A percentile compares a stretch with the other conserved stretches of the same genome.
Evolutionary conservation across 768 basidiomycete genomes (phyloP).

Genomic region (Xerocomellus chrysenteron): DNA sequence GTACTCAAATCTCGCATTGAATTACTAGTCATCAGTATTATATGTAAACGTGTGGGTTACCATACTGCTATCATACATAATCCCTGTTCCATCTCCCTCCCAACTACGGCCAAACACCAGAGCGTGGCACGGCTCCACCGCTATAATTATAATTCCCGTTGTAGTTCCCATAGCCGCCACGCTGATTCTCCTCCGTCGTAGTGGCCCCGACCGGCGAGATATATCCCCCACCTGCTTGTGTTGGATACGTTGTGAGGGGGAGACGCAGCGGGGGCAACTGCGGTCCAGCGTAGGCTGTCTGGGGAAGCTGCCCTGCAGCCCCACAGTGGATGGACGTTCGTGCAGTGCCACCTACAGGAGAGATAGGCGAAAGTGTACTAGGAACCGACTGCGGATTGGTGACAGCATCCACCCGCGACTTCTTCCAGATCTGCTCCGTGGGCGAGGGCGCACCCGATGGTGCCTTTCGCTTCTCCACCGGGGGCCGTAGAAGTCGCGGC

Average conservation of each 20-base stretch:
- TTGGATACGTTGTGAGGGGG: constrained; percentile 18
- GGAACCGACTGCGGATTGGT: constrained; percentile 11
- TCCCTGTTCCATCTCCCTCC: constrained; percentile 3
- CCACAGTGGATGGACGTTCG: constrained; percentile 16
- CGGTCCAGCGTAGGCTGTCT: constrained; percentile 21
- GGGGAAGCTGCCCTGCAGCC: constrained; percentile 14
- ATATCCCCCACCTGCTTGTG: constrained; percentile 19
- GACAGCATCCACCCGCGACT: constrained; percentile 41
- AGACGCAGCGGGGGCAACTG: constrained; percentile 31
- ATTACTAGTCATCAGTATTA: constrained; percentile 18
- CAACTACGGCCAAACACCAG: constrained; percentile 30
- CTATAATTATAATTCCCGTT: constrained; percentile 24
- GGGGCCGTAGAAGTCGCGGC: constrained; percentile 28
- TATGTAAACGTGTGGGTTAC: constrained; percentile 12
- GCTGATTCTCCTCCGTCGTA: constrained; percentile 20
- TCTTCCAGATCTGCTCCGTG: constrained; percentile 76
- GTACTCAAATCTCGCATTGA: background rate
- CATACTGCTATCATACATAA: constrained; percentile 18
- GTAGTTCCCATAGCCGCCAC: constrained; percentile 26
- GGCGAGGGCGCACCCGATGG: constrained; percentile 49
- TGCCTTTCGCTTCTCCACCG: constrained; percentile 59
- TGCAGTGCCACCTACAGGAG: constrained; percentile 17
- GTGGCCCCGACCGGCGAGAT: constrained; percentile 20
- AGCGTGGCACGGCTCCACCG: constrained; percentile 23
- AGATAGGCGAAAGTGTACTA: constrained; percentile 25